Evolutionary conservation across 2,329 filamentous ascomycete genomes (phyloP), one percentile per base, ranked within the genome.

Genomic region (Xylaria sp.): DNA sequence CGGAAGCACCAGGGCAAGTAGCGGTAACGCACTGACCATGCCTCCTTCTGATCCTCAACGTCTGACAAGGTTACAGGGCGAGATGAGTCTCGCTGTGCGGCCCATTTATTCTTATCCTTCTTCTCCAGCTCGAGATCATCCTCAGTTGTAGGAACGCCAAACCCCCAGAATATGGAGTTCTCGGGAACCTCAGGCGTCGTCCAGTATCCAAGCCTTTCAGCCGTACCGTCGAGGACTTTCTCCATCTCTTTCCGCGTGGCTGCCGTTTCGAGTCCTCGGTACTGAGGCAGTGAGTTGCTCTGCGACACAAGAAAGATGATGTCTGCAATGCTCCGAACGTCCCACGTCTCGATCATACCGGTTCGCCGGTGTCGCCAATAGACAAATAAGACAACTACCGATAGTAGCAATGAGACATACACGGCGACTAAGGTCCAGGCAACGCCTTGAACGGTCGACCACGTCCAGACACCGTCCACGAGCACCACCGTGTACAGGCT

Each of bases 191-290:
- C 89, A 20, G 89, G 89, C 30, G 90, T 89, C 66, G 87, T 88
- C 93, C 94, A 97, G 79, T 97, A 97, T 7, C 94, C 93, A n/a
- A 97, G 85, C 52, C 91, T 86, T 73, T 95, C 90, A 5, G 86
- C 82, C 70, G 88, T 87, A 68, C 84, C 87, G 74, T 83, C 86
- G 50, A 87, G 84, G 70, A 84, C 83, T 32, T 83, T 80, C 73
- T 80, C 81, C 74, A 91, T 87, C 39, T 88, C 83, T 36, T 80
- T 75, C 56, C 84, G 83, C 18, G 80, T 81, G 8, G 80, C 79
- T 50, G 89, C 84, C 0, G 88, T 87, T 73, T 94, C 91, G 0
- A 90, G 89, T 3, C 88, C 88, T 13, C 87, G 84, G 78, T 94
- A 97, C 74, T 92, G 91, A 25, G 84, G 83, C 57, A 94, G 85